Percentiles rank a stretch among this genome's conserved stretches.
These are phyloP conservation scores for Artomyces pyxidatus DNA, from an alignment of 768 basidiomycete species.

Conservation along the genomic window DNA sequence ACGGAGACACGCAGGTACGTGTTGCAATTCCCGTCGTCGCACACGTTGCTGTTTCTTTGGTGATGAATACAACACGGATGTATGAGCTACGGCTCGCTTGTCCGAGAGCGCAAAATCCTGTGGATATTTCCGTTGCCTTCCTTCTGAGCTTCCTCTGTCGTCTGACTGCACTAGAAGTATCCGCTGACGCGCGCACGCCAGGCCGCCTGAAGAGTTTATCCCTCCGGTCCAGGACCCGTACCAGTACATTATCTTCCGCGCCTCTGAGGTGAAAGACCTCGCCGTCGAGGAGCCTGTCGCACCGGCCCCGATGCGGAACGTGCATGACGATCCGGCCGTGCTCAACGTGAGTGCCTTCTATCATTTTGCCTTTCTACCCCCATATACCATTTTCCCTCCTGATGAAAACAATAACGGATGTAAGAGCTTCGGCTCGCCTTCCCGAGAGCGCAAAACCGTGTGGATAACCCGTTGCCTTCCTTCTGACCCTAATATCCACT, in stretches of 20 bases:
- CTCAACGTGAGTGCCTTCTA: slow-evolving; percentile 52
- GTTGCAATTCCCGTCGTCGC: background rate
- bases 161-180: slow-evolving; percentile 4
- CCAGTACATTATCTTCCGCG: slow-evolving; percentile 86
- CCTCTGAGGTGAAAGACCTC: slow-evolving; percentile 86
- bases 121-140: slow-evolving; percentile 63
- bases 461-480: slow-evolving; percentile 60
- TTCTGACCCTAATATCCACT: slow-evolving; percentile 33
- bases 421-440: slow-evolving; percentile 30
- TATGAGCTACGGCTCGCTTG: slow-evolving; percentile 27
- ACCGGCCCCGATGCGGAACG: slow-evolving; percentile 38
- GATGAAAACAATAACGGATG: slow-evolving; percentile 42
- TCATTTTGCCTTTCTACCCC: slow-evolving; percentile 10
- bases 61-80: slow-evolving; percentile 35
- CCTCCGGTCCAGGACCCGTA: slow-evolving; percentile 80
- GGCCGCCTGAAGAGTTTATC: slow-evolving; percentile 70
- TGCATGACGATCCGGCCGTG: slow-evolving; percentile 81
- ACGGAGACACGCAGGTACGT: slow-evolving; percentile 76
- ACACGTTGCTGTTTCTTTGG: slow-evolving; percentile 4
- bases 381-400: slow-evolving; percentile 8
- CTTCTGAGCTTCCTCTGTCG: slow-evolving; percentile 34
- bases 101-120: slow-evolving; percentile 41
- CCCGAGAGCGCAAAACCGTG: slow-evolving; percentile 40
- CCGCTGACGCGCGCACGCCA: slow-evolving; percentile 26
- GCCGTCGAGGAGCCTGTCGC: slow-evolving; percentile 64